A percentile compares a stretch with the other conserved stretches of the same genome.
These are phyloP conservation scores for Lactarius trivialis DNA, from an alignment of 768 basidiomycete genomes.

Conservation along the genomic window DNA sequence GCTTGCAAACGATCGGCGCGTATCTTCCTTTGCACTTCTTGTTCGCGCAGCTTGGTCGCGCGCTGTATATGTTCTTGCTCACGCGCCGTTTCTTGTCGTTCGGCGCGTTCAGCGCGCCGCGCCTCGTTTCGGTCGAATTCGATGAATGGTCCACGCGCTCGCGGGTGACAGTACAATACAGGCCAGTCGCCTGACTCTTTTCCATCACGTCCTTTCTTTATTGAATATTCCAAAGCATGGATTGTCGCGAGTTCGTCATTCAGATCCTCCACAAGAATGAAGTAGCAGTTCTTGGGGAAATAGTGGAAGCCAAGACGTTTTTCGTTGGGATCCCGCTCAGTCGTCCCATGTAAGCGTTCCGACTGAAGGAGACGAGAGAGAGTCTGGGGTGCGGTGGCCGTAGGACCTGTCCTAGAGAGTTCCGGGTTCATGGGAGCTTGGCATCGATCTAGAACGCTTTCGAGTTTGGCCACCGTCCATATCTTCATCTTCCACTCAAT, in stretches of 20 bases:
- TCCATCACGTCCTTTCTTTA: constrained; percentile 45
- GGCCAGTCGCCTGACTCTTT: constrained; percentile 70
- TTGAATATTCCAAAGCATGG: constrained; percentile 72
- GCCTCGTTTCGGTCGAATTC: constrained; percentile 71
- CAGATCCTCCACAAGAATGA: constrained; percentile 89
- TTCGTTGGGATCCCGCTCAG: constrained; percentile 87
- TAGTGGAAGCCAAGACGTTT: constrained; percentile 85
- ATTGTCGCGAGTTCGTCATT: constrained; percentile 79
- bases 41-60: constrained; percentile 26
- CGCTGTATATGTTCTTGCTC: constrained; percentile 34
- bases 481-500: constrained; percentile 72
- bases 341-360: constrained; percentile 76
- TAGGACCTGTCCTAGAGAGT: constrained; percentile 28
- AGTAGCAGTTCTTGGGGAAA: constrained; percentile 68
- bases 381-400: constrained; percentile 34
- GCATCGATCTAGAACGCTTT: constrained; percentile 67
- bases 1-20: constrained; percentile 26
- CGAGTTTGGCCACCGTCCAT: constrained; percentile 70
- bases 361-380: constrained; percentile 64
- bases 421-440: constrained; percentile 33
- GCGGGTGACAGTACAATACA: constrained; percentile 69
- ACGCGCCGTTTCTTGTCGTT: constrained; percentile 38
- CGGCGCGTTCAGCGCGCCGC: constrained; percentile 35
- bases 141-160: constrained; percentile 66
- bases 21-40: constrained; percentile 27